These are phyloP conservation scores for Saturnispora hagleri DNA, from an alignment of 805 yeast species.

Conservation along the genomic window DNA sequence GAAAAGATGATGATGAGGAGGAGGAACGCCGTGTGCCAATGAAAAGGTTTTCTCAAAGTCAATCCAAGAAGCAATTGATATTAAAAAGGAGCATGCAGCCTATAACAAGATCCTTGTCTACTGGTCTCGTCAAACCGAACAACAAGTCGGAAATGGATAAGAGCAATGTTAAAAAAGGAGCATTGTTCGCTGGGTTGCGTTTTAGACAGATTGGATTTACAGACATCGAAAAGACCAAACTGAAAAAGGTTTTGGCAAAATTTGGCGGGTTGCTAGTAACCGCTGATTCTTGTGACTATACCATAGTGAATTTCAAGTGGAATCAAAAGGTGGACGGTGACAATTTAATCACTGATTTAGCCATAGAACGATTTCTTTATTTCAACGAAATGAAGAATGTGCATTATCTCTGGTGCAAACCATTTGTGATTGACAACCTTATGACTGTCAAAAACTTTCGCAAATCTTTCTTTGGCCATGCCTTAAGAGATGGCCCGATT, in stretches of 20 bases:
- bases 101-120: conserved; percentile 12
- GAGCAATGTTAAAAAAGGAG: not conserved
- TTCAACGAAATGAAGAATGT: conserved; percentile 13
- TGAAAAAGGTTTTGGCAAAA: conserved; percentile 18
- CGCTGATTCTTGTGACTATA: conserved; percentile 7
- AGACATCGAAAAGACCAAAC: conserved; percentile 12
- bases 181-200: conserved; percentile 14
- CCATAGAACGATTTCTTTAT: conserved; percentile 24
- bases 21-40: conserved; percentile 21
- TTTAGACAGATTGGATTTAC: conserved; percentile 18
- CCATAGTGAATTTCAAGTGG: conserved; percentile 17
- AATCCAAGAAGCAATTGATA: not conserved
- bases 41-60: conserved; percentile 15
- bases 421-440: conserved; percentile 6
- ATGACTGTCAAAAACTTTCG: not conserved
- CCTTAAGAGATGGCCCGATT: conserved; percentile 1
- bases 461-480: not conserved
- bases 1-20: conserved; percentile 4
- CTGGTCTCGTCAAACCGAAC: not conserved
- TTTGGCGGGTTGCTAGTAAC: conserved; percentile 17
- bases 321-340: not conserved
- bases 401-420: conserved; percentile 19
- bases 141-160: not conserved
- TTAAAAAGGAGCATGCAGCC: conserved; percentile 17
- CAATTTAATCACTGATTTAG: conserved; percentile 21